Conservation (phyloP, 352 stramenopile genomes). For the Globisporangium alternatum region DNA sequence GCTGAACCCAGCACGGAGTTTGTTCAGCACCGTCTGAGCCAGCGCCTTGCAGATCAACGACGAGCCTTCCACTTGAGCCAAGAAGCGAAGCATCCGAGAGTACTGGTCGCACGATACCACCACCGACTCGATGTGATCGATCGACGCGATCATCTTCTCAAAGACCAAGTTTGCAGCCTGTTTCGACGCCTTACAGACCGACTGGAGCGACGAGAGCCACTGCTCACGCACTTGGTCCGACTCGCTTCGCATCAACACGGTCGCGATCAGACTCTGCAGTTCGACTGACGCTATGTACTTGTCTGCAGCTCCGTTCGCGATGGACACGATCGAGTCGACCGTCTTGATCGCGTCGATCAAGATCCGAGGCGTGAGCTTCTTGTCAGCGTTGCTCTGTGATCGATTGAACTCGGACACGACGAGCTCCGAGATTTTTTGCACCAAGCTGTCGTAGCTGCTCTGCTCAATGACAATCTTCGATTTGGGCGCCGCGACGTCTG, state of each 20-base stretch:
- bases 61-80: conserved; percentile 58
- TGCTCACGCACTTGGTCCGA: conserved; percentile 82
- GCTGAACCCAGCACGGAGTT: conserved; percentile 69
- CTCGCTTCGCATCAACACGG: conserved; percentile 58
- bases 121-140: conserved; percentile 64
- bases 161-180: conserved; percentile 48
- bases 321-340: conserved; percentile 73
- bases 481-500: conserved; percentile 17
- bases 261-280: conserved; percentile 42
- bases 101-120: conserved; percentile 68
- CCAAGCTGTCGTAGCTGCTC: conserved; percentile 63
- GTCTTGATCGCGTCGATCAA: conserved; percentile 85
- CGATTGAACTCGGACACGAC: conserved; percentile 70
- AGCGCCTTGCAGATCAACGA: conserved; percentile 50
- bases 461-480: conserved; percentile 56
- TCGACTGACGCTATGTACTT: conserved; percentile 58
- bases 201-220: conserved; percentile 80
- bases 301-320: conserved; percentile 55
- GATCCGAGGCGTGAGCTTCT: conserved; percentile 62
- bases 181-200: conserved; percentile 53
- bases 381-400: conserved; percentile 28
- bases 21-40: conserved; percentile 47
- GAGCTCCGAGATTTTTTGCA: conserved; percentile 74
- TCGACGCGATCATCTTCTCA: conserved; percentile 62
- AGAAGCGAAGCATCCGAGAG: conserved; percentile 60